Evolutionary conservation across 805 yeast species (phyloP), one percentile per base, ranked within the genome.

Genomic region (Blastobotrys robertii): DNA sequence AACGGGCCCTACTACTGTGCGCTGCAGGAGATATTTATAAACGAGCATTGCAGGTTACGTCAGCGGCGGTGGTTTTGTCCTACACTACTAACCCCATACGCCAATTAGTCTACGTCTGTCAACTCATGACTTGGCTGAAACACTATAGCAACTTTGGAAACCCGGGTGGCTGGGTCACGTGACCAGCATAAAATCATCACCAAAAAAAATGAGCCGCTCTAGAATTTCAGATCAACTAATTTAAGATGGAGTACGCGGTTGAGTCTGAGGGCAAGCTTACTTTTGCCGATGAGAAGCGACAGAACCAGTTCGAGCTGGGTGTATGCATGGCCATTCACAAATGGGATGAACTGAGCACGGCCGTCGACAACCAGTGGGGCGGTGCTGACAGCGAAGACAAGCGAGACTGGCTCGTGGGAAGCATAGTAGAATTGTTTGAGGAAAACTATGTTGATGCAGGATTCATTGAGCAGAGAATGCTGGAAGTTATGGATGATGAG

Each of bases 321-420:
- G 88, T 85, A 1, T 81, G 95, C 28, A 83, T 88, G 94, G 79
- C 84, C 30, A 64, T 92, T n/a, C 77, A 88, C 60, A 72, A 74
- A 45, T 92, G 98, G 98, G 92, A 87, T 46, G 87, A 83, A 16
- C 67, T 92, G 41, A 72, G 75, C 38, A 81, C 84, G 1, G 98
- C 98, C 0, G 97, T 92, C 8, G 94, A 77, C 4, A 86, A 84
- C 59, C 68, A 72, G 28, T 92, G 98, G 97, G 99, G 98, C 46
- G 99, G 98, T 1, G 79, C 95, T 10, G 83, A 84, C 30, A 81
- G 94, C 10, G 76, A 73, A 0, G 97, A 84, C 32, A 92, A 92
- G 62, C 73, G 99, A 57, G 98, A 92, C 60, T 92, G 98, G 98
- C 73, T 90, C 50, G 76, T 84, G 3, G 94, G 85, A 3, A 66